phyloP scores from a whole-genome alignment of 805 yeast species.

The Debaryomyces hansenii region DNA sequence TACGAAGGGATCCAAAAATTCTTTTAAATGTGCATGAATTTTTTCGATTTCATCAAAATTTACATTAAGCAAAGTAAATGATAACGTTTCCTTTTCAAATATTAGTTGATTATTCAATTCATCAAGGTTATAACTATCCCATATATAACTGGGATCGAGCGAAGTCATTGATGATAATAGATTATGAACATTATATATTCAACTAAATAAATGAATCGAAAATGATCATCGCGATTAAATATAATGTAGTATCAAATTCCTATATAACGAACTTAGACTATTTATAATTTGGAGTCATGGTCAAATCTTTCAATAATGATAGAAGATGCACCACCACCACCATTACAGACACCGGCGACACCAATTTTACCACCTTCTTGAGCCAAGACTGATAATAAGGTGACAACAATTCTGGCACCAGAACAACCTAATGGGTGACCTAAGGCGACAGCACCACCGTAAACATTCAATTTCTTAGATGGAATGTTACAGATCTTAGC shows the following conservation, averaged over 20 bases:
- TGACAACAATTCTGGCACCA: conserved; percentile 92
- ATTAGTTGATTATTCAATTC: conserved; percentile 6
- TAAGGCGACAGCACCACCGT: conserved; percentile 95
- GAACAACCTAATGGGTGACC: conserved; percentile 96
- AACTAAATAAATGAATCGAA: background rate
- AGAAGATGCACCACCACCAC: conserved; percentile 99
- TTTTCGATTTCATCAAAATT: background rate
- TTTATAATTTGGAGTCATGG: conserved; percentile 35
- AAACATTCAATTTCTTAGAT: conserved; percentile 71
- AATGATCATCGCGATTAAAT: background rate
- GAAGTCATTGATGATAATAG: background rate
- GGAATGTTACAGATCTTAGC: conserved; percentile 66
- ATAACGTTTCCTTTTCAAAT: conserved; percentile 6
- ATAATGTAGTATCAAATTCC: background rate
- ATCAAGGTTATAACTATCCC: conserved; percentile 10
- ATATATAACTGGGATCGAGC: conserved; percentile 8
- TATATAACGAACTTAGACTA: background rate
- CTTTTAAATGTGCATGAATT: conserved; percentile 2
- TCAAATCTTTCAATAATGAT: conserved; percentile 74
- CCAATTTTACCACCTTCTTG: conserved; percentile 86
- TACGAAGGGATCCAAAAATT: conserved; percentile 18
- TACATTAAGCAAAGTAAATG: conserved; percentile 8
- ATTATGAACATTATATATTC: background rate
- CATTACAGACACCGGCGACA: conserved; percentile 96
- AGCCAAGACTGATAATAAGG: conserved; percentile 72